phyloP scores from a whole-genome alignment of 139 green algal species.

The Tetraselmis striata region DNA sequence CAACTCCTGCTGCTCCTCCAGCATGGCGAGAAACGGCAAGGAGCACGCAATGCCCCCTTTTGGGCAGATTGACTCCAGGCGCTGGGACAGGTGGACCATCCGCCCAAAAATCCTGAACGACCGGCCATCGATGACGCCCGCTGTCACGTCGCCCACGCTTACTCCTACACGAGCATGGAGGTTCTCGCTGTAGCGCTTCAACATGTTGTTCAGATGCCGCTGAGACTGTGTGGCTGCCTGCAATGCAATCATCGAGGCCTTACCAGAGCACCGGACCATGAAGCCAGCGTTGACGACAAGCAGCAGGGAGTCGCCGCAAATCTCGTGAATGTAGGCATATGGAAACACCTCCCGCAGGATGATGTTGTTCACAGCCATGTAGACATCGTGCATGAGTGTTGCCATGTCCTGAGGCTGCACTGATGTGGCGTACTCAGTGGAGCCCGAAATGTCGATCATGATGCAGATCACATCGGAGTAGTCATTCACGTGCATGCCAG shows the following conservation, averaged over 20 bases:
- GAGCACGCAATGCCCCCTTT: background rate
- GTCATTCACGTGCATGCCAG: background rate
- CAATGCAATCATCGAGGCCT: background rate
- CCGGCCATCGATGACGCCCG: background rate
- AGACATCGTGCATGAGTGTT: background rate
- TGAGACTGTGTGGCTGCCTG: background rate
- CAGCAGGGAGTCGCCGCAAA: background rate
- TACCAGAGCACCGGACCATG: background rate
- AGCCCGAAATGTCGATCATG: background rate
- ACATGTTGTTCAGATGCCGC: background rate
- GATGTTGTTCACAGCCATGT: background rate
- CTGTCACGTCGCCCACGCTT: background rate
- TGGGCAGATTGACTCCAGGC: background rate
- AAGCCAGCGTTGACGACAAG: background rate
- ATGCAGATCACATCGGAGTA: background rate
- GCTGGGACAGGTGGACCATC: background rate
- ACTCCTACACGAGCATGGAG: background rate
- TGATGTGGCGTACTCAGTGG: background rate
- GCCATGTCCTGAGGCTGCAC: background rate
- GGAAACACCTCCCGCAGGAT: background rate
- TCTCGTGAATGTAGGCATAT: background rate
- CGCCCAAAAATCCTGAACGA: background rate
- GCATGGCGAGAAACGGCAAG: background rate
- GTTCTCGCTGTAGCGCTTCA: background rate
- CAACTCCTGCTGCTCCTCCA: background rate